Evolutionary conservation across 108 stramenopile genomes (phyloP), one percentile per base, ranked within the genome.

Genomic region (Pseudonitzschia delicatissima): DNA sequence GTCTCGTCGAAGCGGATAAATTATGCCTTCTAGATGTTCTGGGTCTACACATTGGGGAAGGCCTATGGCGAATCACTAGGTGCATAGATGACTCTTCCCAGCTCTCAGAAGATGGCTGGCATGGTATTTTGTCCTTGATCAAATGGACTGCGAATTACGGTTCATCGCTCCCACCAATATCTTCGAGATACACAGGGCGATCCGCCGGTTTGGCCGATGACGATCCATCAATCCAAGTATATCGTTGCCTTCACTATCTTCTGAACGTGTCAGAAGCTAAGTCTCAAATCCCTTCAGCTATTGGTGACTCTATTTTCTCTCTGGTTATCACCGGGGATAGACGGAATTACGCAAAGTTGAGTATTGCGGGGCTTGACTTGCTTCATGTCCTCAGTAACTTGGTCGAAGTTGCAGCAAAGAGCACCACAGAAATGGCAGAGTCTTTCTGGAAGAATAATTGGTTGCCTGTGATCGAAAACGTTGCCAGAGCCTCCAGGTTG

Each of bases 321-420:
- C 62, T 93, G 40, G 74, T 87, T 18, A 76, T 73, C 23, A 73
- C 87, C 12, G 91, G 91, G 2, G 84, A 91, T 44, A 73, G 45
- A 39, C 49, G 82, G 26, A 76, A 78, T 33, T 91, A 83, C 40
- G 76, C 91, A n/a, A 87, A 87, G 76, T 75, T 90, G 20, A 83
- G 86, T 47, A 69, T 91, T 68, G 92, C 92, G 12, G 83, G 84
- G 17, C 73, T 93, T 18, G 92, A 93, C 58, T 77, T 93, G 71
- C 76, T 93, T 47, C 83, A 81, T 15, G 53, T 84, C 31, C 59
- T 90, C 9, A 69, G 81, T 50, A 71, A 69, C 31, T 42, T 71
- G 45, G 45, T 83, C 42, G 79, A 87, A 53, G 53, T 57, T 45
- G 65, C 68, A 12, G 52, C 55, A 2, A 40, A 42, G 13, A 68